These are phyloP conservation scores for Sporothrix sp. DNA, from an alignment of 2,329 filamentous ascomycete species.

Conservation along the genomic window DNA sequence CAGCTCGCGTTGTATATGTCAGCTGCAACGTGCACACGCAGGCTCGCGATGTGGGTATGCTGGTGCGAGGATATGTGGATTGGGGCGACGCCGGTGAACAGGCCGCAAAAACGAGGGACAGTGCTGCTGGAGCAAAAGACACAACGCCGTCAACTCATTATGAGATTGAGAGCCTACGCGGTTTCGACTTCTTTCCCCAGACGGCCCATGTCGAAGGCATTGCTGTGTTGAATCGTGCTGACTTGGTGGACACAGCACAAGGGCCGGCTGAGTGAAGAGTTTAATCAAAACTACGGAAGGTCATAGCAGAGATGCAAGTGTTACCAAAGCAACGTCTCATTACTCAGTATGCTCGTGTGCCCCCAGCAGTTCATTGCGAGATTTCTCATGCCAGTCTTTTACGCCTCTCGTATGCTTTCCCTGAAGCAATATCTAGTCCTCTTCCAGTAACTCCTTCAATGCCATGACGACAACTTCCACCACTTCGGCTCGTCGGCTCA, in stretches of 20 bases:
- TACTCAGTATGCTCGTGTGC: too few species aligned
- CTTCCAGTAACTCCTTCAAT: slow-evolving; percentile 55
- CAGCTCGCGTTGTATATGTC: slow-evolving; percentile 78
- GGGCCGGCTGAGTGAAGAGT: too few species aligned
- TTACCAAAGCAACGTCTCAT: too few species aligned
- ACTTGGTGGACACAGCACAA: slow-evolving; percentile 27
- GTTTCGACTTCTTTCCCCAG: slow-evolving; percentile 97
- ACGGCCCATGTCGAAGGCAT: slow-evolving; percentile 62
- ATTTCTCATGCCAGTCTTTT: not conserved
- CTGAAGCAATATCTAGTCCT: too few species aligned
- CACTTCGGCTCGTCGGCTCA: slow-evolving; percentile 58
- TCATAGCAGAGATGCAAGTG: too few species aligned
- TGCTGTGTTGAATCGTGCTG: slow-evolving; percentile 51
- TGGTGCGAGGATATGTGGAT: slow-evolving; percentile 59
- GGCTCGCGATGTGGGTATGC: slow-evolving; percentile 79
- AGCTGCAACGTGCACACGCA: slow-evolving; percentile 98
- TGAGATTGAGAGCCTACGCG: slow-evolving; percentile 79
- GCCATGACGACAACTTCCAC: slow-evolving; percentile 62
- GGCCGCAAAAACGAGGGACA: slow-evolving; percentile 24
- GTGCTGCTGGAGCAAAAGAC: slow-evolving; percentile 18
- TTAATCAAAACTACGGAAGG: too few species aligned
- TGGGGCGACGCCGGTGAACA: slow-evolving; percentile 20
- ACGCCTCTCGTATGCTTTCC: not conserved
- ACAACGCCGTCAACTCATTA: slow-evolving; percentile 44
- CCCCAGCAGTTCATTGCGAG: too few species aligned